phyloP scores from a whole-genome alignment of 306 rosid species.

The Psophocarpus tetragonolobus region DNA sequence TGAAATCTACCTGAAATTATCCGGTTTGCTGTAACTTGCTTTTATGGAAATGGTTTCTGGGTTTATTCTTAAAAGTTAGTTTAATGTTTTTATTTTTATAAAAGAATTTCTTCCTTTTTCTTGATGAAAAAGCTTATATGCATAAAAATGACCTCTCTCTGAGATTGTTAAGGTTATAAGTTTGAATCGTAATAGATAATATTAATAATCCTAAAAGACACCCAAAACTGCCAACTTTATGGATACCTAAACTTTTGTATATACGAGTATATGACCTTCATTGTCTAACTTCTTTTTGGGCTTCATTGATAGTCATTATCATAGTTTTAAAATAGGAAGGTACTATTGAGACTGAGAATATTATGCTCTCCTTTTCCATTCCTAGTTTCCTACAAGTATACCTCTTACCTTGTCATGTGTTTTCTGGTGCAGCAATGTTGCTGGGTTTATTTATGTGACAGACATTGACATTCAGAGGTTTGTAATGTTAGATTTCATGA shows the following conservation, averaged over 20 bases:
- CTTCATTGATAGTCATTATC: neutral
- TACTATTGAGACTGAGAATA: neutral
- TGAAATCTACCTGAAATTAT: neutral
- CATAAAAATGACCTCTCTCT: neutral
- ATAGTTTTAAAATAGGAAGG: neutral
- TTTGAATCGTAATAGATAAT: neutral
- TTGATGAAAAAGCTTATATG: neutral
- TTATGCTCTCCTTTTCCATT: neutral
- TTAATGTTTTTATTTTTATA: neutral
- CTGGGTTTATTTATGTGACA: conserved; percentile 83
- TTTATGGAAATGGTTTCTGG: neutral
- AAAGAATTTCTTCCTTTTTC: neutral
- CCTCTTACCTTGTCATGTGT: conserved; percentile 18
- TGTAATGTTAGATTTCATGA: conserved; percentile 27
- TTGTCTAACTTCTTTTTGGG: conserved; percentile 8
- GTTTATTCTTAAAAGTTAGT: neutral
- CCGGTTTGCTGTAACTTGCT: neutral
- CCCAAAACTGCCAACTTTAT: neutral
- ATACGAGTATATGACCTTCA: neutral
- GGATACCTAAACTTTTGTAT: neutral
- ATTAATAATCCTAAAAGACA: neutral
- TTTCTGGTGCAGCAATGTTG: conserved; percentile 71
- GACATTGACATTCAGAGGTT: conserved; percentile 89
- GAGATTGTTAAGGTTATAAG: neutral
- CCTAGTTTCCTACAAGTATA: neutral